Evolutionary conservation across 495 filamentous ascomycete genomes (phyloP).

Genomic region (Penicillium angulare): DNA sequence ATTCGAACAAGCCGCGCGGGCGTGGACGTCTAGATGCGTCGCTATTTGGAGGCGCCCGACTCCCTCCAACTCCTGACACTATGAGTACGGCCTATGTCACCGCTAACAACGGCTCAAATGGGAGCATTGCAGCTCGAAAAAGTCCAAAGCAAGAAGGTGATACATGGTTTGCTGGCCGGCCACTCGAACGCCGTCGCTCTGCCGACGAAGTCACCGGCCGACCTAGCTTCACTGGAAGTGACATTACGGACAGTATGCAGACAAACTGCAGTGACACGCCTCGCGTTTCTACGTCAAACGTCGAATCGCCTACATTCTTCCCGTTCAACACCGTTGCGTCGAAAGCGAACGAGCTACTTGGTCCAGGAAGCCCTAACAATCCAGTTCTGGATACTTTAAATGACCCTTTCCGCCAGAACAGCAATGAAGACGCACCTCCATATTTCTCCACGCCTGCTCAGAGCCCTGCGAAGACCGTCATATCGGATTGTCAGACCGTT

Average conservation of each 20-base stretch:
- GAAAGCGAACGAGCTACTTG: slow-evolving; percentile 25
- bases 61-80: slow-evolving; percentile 47
- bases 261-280: slow-evolving; percentile 34
- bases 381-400: slow-evolving; percentile 20
- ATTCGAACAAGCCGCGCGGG: slow-evolving; percentile 21
- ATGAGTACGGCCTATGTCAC: slow-evolving; percentile 42
- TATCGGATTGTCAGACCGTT: neutral
- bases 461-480: slow-evolving; percentile 18
- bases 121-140: slow-evolving; percentile 31
- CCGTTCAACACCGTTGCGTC: slow-evolving; percentile 32
- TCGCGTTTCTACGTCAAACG: slow-evolving; percentile 18
- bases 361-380: slow-evolving; percentile 26
- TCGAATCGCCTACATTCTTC: slow-evolving; percentile 31
- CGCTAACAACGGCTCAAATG: slow-evolving; percentile 34
- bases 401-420: slow-evolving; percentile 21
- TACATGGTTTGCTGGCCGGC: slow-evolving; percentile 15
- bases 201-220: slow-evolving; percentile 32
- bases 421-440: slow-evolving; percentile 18
- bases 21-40: slow-evolving; percentile 30
- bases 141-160: slow-evolving; percentile 17
- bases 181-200: slow-evolving; percentile 35
- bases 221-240: slow-evolving; percentile 31
- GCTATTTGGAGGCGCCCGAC: slow-evolving; percentile 32
- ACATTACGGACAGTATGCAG: slow-evolving; percentile 28
- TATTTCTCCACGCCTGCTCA: slow-evolving; percentile 22